Evolutionary conservation across 2,329 filamentous ascomycete genomes (phyloP).

Genomic region (Scedosporium dehoogii): DNA sequence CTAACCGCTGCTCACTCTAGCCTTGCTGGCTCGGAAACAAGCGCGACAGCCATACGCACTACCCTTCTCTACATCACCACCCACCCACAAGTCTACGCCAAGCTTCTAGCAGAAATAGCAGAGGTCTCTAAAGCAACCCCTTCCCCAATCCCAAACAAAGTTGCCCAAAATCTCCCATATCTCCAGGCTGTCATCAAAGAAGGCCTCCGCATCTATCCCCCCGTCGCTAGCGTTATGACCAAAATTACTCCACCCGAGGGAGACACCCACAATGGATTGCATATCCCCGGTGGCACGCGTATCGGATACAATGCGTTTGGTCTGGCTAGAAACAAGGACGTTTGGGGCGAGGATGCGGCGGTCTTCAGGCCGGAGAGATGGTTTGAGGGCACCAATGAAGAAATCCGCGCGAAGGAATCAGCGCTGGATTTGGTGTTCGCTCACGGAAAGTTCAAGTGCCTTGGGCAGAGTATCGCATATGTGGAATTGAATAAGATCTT

Average conservation of each 20-base stretch:
- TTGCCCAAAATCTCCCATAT: constrained; percentile 28
- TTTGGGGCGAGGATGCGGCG: constrained; percentile 24
- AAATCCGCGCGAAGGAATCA: constrained; percentile 20
- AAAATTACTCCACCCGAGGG: constrained; percentile 22
- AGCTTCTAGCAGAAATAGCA: constrained; percentile 33
- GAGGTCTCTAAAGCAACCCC: constrained; percentile 3
- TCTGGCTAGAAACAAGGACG: constrained; percentile 19
- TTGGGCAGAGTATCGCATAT: constrained; percentile 26
- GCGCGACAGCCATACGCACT: constrained; percentile 39
- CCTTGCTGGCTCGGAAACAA: constrained; percentile 39
- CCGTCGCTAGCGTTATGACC: constrained; percentile 24
- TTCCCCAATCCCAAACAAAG: constrained; percentile 19
- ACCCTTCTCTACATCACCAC: constrained; percentile 41
- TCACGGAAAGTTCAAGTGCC: constrained; percentile 26
- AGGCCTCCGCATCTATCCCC: constrained; percentile 26
- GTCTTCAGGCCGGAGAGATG: constrained; percentile 26
- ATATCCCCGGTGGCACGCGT: constrained; percentile 21
- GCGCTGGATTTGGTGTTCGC: constrained; percentile 30
- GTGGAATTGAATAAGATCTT: constrained; percentile 29
- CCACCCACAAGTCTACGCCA: constrained; percentile 29
- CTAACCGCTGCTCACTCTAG: background rate
- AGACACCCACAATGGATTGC: constrained; percentile 20
- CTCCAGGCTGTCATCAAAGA: constrained; percentile 42
- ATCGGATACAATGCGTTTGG: constrained; percentile 24
- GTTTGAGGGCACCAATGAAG: constrained; percentile 23